Evolutionary conservation across 1,139 yeast genomes (phyloP), one percentile per base, ranked within the genome.

Genomic region (Lodderomyces pseudojiufengensis): DNA sequence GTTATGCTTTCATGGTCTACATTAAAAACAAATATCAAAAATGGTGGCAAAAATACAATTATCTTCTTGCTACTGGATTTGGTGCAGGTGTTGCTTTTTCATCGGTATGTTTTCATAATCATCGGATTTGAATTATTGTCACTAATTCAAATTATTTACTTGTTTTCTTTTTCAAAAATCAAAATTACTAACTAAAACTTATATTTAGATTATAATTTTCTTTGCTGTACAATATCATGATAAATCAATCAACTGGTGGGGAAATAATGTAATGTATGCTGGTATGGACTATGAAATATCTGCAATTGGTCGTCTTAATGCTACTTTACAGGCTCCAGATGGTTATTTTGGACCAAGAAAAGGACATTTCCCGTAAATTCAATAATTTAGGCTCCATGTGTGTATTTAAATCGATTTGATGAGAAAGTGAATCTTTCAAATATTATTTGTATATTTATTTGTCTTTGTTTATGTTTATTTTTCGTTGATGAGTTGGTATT

Each of bases 11-110:
- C 53, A 76, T 73, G 71, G 59, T 59, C 46, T 59, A 59, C 50
- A 52, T 75, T 46, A 70, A 63, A 45, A 62, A 55, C 41, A 57
- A 65, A 37, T 72, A 65, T 49, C 48, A 57, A 25, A 57, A 64
- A 16, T 70, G 80, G 78, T 77, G 80, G 77, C 71, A 67, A 41
- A 74, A 71, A 55, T 78, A 76, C 55, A 76, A 69, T 48, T 78
- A 76, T 52, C 64, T 78, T 22, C 55, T 77, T 22, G 55, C 74
- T 6, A 63, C 71, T 27, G 79, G 73, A n/a, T 50, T 76, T 33
- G 50, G 57, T n/a, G 73, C 80, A 6, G 82, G 81, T 33, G 61
- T 73, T 30, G 80, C 80, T 0, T 65, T 73, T 38, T 51, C 68
- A 32, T 69, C 73, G 1, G n/a, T n/a, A n/a, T n/a, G n/a, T n/a